Evolutionary conservation across 2,329 filamentous ascomycete species (phyloP), one percentile per base, ranked within the genome.

Genomic region (Pseudogymnoascus sp.): DNA sequence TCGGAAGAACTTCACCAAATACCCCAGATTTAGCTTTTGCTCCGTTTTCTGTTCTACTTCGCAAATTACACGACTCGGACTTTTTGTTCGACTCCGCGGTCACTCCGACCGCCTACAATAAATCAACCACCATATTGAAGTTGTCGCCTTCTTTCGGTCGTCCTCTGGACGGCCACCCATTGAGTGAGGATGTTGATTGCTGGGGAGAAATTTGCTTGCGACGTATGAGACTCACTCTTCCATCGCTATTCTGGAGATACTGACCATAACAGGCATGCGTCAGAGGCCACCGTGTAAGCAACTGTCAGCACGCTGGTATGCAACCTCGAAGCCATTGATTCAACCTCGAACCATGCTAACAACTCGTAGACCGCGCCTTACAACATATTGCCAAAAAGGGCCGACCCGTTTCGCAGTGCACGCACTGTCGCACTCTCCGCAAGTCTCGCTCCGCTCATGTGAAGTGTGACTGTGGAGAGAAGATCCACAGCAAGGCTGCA

Each of bases 351-450:
- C 63, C 37, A 60, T 23, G 38, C 34, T 60, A 31, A 59, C 46
- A 44, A 37, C 64, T 64, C 71, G 63, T 73, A 96, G 95, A 97
- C 77, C 91, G 93, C 70, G 90, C 90, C 69, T 84, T 97, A 69
- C 89, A 91, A 73, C 91, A 96, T 76, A 96, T 97, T 80, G 96
- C 96, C 78, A 96, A 96, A 77, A 97, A 97, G 81, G 93, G 93
- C 73, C 90, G 93, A 67, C 95, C 95, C 66, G 92, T 97, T 70
- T 96, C 95, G 71, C 95, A 99, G 87, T 99, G 95, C 79, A 86
- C 91, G 70, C 95, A 99, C 79, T 99, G 95, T 79, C 93, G 95
- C 76, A 86, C 89, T 69, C 89, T 96, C 82, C 93, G 95, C 80
- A 97, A 97, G 83, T 93, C 91, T 77, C 91, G 95, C 72, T 89